phyloP scores from a whole-genome alignment of 108 stramenopile genomes.

The Nitzschia inconspicua region DNA sequence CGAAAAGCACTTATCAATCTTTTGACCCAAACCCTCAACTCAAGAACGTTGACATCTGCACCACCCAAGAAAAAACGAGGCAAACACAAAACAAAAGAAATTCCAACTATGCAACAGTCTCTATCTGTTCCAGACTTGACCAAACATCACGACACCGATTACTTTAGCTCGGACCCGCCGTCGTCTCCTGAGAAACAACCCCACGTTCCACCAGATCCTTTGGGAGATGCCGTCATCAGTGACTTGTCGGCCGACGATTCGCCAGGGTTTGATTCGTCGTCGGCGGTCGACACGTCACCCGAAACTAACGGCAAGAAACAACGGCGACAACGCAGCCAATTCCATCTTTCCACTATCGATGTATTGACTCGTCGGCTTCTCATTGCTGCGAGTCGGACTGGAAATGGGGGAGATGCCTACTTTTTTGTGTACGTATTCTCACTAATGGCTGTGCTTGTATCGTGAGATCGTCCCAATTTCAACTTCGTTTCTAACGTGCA shows the following conservation, averaged over 20 bases:
- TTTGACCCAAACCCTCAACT: slow-evolving; percentile 63
- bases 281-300: neutral
- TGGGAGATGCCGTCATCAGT: neutral
- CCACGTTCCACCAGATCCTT: neutral
- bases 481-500: slow-evolving; percentile 3
- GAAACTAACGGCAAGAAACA: neutral
- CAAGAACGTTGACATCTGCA: slow-evolving; percentile 34
- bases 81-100: neutral
- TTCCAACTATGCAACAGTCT: no score
- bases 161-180: neutral
- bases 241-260: slow-evolving; percentile 8
- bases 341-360: slow-evolving; percentile 66
- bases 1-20: slow-evolving; percentile 57
- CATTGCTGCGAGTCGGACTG: slow-evolving; percentile 78
- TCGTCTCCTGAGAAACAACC: neutral
- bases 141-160: no score
- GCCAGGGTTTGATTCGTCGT: neutral
- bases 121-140: neutral
- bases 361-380: slow-evolving; percentile 68
- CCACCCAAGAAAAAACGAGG: slow-evolving; percentile 1
- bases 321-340: slow-evolving; percentile 16
- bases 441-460: no score
- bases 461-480: no score
- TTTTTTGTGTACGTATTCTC: slow-evolving; percentile 60
- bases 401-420: slow-evolving; percentile 85